Percentiles rank a stretch among this genome's conserved stretches.
These are phyloP conservation scores for Stemphylium lycopersici DNA, from an alignment of 2,329 filamentous ascomycete species.

Conservation along the genomic window DNA sequence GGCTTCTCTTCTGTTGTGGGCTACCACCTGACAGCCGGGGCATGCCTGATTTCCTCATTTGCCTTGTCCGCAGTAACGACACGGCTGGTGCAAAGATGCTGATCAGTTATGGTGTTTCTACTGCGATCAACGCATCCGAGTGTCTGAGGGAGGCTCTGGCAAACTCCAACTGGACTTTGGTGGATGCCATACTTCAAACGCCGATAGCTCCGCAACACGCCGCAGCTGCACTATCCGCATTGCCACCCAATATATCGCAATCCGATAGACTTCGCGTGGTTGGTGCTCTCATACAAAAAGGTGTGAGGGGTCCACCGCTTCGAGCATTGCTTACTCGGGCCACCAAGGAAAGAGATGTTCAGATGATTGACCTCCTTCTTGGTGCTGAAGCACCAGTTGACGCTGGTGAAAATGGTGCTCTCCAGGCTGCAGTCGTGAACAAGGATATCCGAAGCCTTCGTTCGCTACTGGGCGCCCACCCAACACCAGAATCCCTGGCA, in stretches of 20 bases:
- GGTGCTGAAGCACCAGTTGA: slow-evolving; percentile 33
- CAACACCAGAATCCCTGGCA: slow-evolving; percentile 29
- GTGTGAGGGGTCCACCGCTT: slow-evolving; percentile 36
- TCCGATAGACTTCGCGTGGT: slow-evolving; percentile 37
- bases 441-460: slow-evolving; percentile 32
- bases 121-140: slow-evolving; percentile 37
- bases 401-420: slow-evolving; percentile 23
- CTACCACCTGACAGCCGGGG: slow-evolving; percentile 34
- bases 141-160: slow-evolving; percentile 35
- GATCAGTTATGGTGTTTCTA: slow-evolving; percentile 39
- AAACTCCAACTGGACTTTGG: slow-evolving; percentile 39
- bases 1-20: slow-evolving; percentile 44
- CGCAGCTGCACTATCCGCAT: slow-evolving; percentile 31
- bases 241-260: slow-evolving; percentile 28
- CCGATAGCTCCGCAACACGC: slow-evolving; percentile 35
- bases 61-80: slow-evolving; percentile 36
- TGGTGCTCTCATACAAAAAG: slow-evolving; percentile 32
- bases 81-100: slow-evolving; percentile 39
- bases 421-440: slow-evolving; percentile 31
- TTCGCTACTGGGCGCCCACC: slow-evolving; percentile 29
- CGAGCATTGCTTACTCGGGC: slow-evolving; percentile 35
- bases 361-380: slow-evolving; percentile 38
- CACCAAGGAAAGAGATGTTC: slow-evolving; percentile 37
- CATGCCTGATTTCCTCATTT: slow-evolving; percentile 38
- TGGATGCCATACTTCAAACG: slow-evolving; percentile 33